Evolutionary conservation across 2,329 filamentous ascomycete species (phyloP).

Genomic region (Furcasterigmium sp.): DNA sequence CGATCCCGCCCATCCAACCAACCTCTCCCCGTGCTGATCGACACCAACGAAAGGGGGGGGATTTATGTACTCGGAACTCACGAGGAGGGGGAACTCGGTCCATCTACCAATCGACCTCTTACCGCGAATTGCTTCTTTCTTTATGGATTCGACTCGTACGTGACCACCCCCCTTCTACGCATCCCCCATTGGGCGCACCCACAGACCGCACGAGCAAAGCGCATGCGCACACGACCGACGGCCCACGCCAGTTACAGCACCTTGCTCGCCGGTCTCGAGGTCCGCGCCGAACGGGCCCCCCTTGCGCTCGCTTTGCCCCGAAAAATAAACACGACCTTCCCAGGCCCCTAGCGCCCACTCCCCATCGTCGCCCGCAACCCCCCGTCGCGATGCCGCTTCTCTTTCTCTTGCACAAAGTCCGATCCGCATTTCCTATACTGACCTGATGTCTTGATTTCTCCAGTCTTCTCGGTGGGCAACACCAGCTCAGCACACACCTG

Average conservation of each 20-base stretch:
- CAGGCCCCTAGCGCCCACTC: neutral
- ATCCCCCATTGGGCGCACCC: neutral
- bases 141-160: conserved; percentile 16
- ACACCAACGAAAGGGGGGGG: no score
- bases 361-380: neutral
- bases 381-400: conserved; percentile 1
- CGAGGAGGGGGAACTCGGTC: no score
- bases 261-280: conserved; percentile 1
- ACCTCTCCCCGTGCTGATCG: no score
- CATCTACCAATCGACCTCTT: neutral
- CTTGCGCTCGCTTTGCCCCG: neutral
- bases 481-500: conserved; percentile 10
- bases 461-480: conserved; percentile 13
- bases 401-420: neutral
- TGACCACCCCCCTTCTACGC: conserved; percentile 2
- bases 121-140: conserved; percentile 6
- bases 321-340: conserved; percentile 6
- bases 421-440: conserved; percentile 5
- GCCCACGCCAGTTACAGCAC: neutral
- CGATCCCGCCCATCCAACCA: no score
- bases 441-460: conserved; percentile 7
- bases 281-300: neutral
- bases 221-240: neutral
- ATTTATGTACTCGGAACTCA: no score
- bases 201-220: conserved; percentile 1